Conservation (phyloP, 2,329 filamentous ascomycete species). For the Stenocarpella maydis region DNA sequence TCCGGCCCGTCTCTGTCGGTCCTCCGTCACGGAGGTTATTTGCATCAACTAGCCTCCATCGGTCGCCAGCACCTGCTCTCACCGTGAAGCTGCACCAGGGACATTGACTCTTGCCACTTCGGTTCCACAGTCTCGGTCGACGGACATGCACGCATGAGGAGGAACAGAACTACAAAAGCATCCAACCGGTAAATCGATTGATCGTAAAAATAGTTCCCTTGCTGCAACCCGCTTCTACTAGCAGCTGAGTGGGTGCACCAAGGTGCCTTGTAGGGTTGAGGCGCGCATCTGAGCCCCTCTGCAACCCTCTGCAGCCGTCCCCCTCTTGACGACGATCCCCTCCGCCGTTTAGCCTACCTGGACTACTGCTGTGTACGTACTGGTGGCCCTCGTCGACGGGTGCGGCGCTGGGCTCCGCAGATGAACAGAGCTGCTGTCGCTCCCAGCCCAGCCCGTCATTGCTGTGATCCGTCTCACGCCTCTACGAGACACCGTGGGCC, state of each 20-base stretch:
- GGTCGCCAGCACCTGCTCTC: background rate
- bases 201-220: slow-evolving; percentile 33
- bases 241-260: slow-evolving; percentile 21
- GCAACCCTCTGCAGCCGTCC: slow-evolving; percentile 16
- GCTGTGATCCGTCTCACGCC: slow-evolving; percentile 6
- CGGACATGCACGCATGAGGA: background rate
- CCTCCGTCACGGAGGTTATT: no score
- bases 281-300: slow-evolving; percentile 12
- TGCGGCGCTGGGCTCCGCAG: slow-evolving; percentile 19
- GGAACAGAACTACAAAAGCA: slow-evolving; percentile 1
- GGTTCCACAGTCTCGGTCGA: slow-evolving; percentile 1
- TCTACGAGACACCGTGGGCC: background rate
- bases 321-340: background rate
- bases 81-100: background rate
- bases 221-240: slow-evolving; percentile 19
- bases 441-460: background rate
- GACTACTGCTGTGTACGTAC: background rate
- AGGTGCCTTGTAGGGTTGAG: slow-evolving; percentile 18
- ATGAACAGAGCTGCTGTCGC: background rate
- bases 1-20: background rate
- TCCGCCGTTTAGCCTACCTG: background rate
- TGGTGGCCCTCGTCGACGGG: background rate
- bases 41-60: background rate
- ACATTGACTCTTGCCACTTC: slow-evolving; percentile 1
- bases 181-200: slow-evolving; percentile 4